Base-by-base conservation (phyloP, 768 basidiomycete genomes). In the Favolaschia claudopus region DNA sequence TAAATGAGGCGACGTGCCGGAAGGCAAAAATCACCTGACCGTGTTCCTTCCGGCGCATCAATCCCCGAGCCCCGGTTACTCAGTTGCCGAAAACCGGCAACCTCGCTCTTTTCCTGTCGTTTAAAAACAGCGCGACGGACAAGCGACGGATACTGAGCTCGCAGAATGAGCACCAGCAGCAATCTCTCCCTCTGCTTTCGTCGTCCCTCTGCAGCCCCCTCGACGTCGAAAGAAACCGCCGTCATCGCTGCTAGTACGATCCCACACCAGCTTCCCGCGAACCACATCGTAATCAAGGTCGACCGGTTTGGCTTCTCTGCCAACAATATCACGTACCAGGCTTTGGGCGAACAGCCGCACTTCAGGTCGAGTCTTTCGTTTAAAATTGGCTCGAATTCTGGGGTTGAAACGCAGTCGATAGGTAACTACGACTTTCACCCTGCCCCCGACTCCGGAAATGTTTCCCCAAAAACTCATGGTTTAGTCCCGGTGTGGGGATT, bases 401-500 rank as follows among this genome's bases (percentile, higher is more conserved):
- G n/a, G n/a, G n/a, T n/a, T n/a, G n/a, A n/a, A 55, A 17, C 25
- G 14, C 27, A 14, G 4, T 9, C 8, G 25, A 19, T 55, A 90
- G 89, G 33, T 90, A n/a, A 90, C 69, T 90, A 87, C 62, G 89
- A 89, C 58, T 90, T 87, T 54, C 85, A 89, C 62, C 53, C 72
- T 10, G 76, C 77, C 3, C 88, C 87, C 31, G 73, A 76, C 5
- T 55, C 74, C 7, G 55, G 62, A 28, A 65, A 65, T 10, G 75
- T 79, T 7, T 82, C 83, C 4, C 63, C 79, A 5, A 73, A 75
- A 52, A 84, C 83, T 0, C 84, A 89, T 66, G 89, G 88, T 0
- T 67, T 90, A 25, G 80, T 88, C 17, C 89, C 89, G 0, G 89
- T 89, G 7, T 90, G 89, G 89, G 89, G 88, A 9, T 90, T 89